phyloP scores from a whole-genome alignment of 108 stramenopile genomes.

The Schizochytrium sp. region DNA sequence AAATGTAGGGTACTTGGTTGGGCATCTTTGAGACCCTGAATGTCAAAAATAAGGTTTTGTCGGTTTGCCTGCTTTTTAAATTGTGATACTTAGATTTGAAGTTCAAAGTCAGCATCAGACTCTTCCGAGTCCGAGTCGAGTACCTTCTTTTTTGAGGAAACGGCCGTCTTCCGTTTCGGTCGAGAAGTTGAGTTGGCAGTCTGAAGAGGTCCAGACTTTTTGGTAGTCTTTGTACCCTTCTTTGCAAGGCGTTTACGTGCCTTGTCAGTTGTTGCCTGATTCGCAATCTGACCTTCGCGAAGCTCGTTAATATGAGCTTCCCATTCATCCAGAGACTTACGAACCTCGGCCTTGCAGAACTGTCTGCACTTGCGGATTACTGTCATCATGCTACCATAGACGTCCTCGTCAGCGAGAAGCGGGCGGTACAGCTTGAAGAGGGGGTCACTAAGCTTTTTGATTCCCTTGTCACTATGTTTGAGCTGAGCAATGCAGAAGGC shows the following conservation, averaged over 20 bases:
- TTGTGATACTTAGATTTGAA: too few relatives aligned
- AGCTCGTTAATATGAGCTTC: constrained; percentile 80
- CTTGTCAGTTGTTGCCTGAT: constrained; percentile 52
- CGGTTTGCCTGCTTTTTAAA: too few relatives aligned
- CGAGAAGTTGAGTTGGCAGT: too few relatives aligned
- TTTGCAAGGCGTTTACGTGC: background rate
- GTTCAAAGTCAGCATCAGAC: too few relatives aligned
- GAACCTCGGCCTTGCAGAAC: constrained; percentile 84
- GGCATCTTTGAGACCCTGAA: too few relatives aligned
- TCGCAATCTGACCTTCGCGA: constrained; percentile 34
- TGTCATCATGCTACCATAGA: constrained; percentile 81
- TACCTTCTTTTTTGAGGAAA: too few relatives aligned
- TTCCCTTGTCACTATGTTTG: constrained; percentile 86
- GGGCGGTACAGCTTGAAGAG: constrained; percentile 88
- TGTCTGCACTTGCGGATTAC: constrained; percentile 86
- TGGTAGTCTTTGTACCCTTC: background rate
- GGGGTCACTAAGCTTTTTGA: constrained; percentile 85
- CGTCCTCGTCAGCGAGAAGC: constrained; percentile 88
- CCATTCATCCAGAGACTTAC: constrained; percentile 86
- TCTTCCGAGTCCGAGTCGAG: too few relatives aligned
- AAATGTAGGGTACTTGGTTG: too few relatives aligned
- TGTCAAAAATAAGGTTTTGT: too few relatives aligned
- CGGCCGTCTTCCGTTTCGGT: too few relatives aligned
- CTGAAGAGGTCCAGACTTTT: too few relatives aligned
- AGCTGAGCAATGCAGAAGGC: constrained; percentile 93